These are phyloP conservation scores for Anisogramma anomala DNA, from an alignment of 2,329 filamentous ascomycete species.

Conservation along the genomic window DNA sequence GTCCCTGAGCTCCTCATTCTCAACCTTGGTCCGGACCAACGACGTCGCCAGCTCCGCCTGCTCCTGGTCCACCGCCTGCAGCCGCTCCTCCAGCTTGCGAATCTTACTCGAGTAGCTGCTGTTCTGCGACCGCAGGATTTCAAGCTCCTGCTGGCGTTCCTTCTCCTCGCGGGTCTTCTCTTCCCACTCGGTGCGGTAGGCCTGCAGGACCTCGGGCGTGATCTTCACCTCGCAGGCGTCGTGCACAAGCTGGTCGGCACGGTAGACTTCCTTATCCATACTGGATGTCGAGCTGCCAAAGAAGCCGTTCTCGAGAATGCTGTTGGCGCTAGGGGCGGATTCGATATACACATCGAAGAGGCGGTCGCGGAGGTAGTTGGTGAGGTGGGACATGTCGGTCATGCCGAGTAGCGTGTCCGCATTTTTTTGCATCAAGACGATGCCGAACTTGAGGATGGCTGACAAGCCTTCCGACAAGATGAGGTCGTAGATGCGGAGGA, in stretches of 20 bases:
- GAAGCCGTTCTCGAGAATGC: slow-evolving; percentile 90
- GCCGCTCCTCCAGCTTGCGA: slow-evolving; percentile 75
- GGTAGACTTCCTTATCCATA: slow-evolving; percentile 89
- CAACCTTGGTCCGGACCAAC: slow-evolving; percentile 81
- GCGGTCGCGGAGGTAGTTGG: slow-evolving; percentile 83
- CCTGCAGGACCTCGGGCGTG: slow-evolving; percentile 67
- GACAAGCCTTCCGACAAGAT: slow-evolving; percentile 88
- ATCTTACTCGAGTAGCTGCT: slow-evolving; percentile 59
- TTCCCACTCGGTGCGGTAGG: slow-evolving; percentile 82
- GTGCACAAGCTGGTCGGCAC: slow-evolving; percentile 82
- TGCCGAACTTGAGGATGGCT: slow-evolving; percentile 86
- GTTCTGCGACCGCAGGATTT: slow-evolving; percentile 57
- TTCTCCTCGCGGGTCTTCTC: slow-evolving; percentile 75
- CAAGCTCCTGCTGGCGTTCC: slow-evolving; percentile 71
- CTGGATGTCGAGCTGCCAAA: slow-evolving; percentile 86
- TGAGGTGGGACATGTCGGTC: slow-evolving; percentile 83
- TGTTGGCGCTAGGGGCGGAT: slow-evolving; percentile 80
- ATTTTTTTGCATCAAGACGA: slow-evolving; percentile 95
- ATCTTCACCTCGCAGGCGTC: slow-evolving; percentile 86
- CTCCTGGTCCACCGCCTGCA: slow-evolving; percentile 79
- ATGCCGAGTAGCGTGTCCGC: slow-evolving; percentile 64
- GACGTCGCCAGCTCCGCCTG: slow-evolving; percentile 86
- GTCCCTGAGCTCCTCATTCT: slow-evolving; percentile 81
- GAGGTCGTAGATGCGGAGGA: slow-evolving; percentile 91
- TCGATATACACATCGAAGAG: slow-evolving; percentile 97